Percentiles rank a stretch among this genome's conserved stretches.
These are phyloP conservation scores for Primulina tabacum DNA, from an alignment of 257 asterid genomes.

Conservation along the genomic window DNA sequence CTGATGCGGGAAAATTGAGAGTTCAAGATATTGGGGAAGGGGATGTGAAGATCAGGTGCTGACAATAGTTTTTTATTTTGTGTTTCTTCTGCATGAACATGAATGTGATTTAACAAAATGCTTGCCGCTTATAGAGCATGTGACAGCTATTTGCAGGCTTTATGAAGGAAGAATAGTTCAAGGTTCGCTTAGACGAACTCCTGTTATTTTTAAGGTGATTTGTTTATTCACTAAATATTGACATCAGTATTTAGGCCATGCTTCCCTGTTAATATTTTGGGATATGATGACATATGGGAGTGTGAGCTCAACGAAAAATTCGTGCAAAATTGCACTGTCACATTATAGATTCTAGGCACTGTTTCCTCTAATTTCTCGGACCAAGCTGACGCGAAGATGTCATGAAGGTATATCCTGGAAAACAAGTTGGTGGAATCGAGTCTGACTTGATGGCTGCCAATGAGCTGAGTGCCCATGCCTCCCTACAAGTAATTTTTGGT, in stretches of 20 bases:
- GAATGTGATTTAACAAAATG: slow-evolving; percentile 13
- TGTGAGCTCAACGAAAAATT: too few species aligned
- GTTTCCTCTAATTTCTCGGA: slow-evolving; percentile 17
- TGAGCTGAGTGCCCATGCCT: slow-evolving; percentile 84
- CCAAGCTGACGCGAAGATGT: slow-evolving; percentile 15
- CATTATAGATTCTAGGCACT: background rate
- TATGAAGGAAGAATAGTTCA: slow-evolving; percentile 87
- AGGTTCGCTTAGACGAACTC: slow-evolving; percentile 78
- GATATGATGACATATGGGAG: too few species aligned
- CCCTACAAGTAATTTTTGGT: slow-evolving; percentile 58
- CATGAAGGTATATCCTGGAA: slow-evolving; percentile 93
- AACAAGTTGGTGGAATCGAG: slow-evolving; percentile 83
- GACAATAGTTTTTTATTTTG: slow-evolving; percentile 8
- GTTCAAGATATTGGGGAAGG: slow-evolving; percentile 90
- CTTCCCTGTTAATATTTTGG: background rate
- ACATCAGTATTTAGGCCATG: too few species aligned
- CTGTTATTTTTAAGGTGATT: slow-evolving; percentile 81
- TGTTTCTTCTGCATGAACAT: background rate
- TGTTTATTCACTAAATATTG: background rate
- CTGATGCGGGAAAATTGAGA: slow-evolving; percentile 54
- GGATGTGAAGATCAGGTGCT: slow-evolving; percentile 71
- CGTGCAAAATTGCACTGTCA: too few species aligned
- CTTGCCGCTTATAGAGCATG: slow-evolving; percentile 46
- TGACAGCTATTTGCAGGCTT: slow-evolving; percentile 79
- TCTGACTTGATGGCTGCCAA: slow-evolving; percentile 95